phyloP scores from a whole-genome alignment of 495 filamentous ascomycete species.

The Tuber calosporum region DNA sequence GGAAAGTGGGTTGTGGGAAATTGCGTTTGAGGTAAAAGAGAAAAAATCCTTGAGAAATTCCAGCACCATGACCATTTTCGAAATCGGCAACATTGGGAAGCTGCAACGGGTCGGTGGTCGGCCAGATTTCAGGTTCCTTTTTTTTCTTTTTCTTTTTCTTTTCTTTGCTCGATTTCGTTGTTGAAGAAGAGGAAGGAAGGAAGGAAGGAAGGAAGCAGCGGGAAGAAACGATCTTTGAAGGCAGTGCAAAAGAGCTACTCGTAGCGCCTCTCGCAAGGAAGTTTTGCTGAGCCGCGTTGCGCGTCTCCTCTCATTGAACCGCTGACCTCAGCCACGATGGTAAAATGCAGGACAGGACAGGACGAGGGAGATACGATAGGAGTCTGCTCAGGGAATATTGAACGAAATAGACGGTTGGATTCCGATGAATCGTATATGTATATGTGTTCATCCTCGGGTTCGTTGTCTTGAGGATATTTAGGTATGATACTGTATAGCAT shows the following conservation, averaged over 20 bases:
- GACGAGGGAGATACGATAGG: background rate
- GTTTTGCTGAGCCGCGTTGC: background rate
- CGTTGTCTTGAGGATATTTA: background rate
- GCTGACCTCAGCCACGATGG: background rate
- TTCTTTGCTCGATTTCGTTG: slow-evolving; percentile 12
- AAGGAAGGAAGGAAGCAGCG: too few relatives aligned
- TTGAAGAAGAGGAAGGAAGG: slow-evolving; percentile 7
- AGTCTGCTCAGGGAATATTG: background rate
- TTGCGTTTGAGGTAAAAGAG: too few relatives aligned
- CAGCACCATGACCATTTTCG: too few relatives aligned
- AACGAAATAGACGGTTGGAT: background rate
- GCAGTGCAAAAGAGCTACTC: background rate
- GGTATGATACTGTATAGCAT: background rate
- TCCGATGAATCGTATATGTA: background rate
- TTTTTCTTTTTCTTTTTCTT: background rate
- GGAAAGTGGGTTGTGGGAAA: too few relatives aligned
- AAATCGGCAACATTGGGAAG: slow-evolving; percentile 1
- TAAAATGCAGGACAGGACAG: background rate
- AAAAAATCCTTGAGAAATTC: too few relatives aligned
- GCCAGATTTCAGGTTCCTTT: slow-evolving; percentile 7
- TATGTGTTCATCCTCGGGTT: background rate
- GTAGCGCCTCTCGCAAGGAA: background rate
- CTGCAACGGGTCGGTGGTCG: slow-evolving; percentile 14
- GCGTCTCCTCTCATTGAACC: background rate
- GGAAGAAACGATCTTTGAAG: slow-evolving; percentile 10